phyloP scores from a whole-genome alignment of 805 yeast genomes.

The Starmerella cellae region DNA sequence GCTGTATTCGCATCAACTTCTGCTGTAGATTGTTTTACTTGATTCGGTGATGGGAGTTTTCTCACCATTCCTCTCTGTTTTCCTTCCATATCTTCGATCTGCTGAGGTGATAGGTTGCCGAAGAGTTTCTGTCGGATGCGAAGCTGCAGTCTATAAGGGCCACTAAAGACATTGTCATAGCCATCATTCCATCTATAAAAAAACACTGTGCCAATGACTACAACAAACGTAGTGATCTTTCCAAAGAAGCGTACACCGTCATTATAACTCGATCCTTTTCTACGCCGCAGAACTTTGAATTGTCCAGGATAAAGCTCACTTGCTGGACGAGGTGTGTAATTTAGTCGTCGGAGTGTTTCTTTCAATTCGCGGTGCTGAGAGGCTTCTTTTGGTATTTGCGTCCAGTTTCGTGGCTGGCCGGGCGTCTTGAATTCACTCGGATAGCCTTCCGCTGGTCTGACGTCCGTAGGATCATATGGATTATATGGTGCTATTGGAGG shows the following conservation, averaged over 20 bases:
- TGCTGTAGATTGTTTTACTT: constrained; percentile 14
- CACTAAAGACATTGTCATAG: constrained; percentile 58
- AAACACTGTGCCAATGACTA: constrained; percentile 49
- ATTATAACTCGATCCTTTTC: constrained; percentile 43
- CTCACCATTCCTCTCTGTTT: constrained; percentile 26
- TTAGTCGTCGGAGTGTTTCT: constrained; percentile 58
- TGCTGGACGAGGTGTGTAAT: constrained; percentile 67
- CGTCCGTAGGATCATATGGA: constrained; percentile 68
- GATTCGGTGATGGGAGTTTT: constrained; percentile 14
- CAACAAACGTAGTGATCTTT: constrained; percentile 35
- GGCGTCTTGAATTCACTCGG: constrained; percentile 71
- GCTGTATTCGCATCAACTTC: constrained; percentile 35
- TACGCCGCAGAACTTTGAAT: constrained; percentile 51
- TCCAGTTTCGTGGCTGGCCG: constrained; percentile 42
- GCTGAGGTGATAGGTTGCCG: constrained; percentile 39
- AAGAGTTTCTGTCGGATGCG: constrained; percentile 39
- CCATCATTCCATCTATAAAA: constrained; percentile 80
- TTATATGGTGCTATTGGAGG: constrained; percentile 76
- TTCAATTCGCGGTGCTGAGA: constrained; percentile 54
- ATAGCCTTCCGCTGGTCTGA: constrained; percentile 70
- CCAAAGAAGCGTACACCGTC: constrained; percentile 51
- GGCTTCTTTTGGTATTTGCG: constrained; percentile 50
- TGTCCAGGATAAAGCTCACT: constrained; percentile 68
- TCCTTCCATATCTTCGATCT: constrained; percentile 46
- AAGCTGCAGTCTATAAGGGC: constrained; percentile 50